Base-by-base conservation (phyloP, 2,329 filamentous ascomycete species). In the Neopestalotiopsis sp. region DNA sequence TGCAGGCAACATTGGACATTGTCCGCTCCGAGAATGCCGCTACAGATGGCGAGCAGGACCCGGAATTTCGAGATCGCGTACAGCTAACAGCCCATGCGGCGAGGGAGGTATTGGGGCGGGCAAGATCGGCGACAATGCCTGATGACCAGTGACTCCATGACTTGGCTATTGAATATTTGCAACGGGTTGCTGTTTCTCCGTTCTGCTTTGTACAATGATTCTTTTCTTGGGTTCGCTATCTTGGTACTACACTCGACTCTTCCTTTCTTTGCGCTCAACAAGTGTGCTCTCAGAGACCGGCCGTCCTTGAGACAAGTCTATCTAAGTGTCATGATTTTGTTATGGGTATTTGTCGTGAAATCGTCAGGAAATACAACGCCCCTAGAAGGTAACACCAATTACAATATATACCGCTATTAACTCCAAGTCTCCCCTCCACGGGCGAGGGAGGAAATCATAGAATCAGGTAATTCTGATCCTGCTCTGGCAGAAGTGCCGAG, bases 331-430 rank as follows among this genome's bases (percentile, higher is more conserved):
- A 10, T n/a, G 30, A 28, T 28, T 59, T 12, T 32, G 24, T 59
- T 67, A 67, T 62, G 32, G 59, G 34, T 62, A 62, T 62, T 34
- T 14, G 59, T 62, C 59, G 59, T 62, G n/a, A 4, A 62, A 30
- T 62, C 34, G 17, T 62, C 34, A 20, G 42, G 30, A 38, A 42
- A 20, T 14, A 24, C n/a, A 20, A 28, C 30, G 59, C 13, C 57
- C 24, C 57, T 14, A 17, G 30, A 20, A 30, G 24, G 30, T 32
- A 7, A 13, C 13, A 32, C 57, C 57, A 14, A 12, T 14, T 28
- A 28, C 24, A 59, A 13, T 32, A 28, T 14, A 13, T 13, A 30
- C n/a, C n/a, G n/a, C n/a, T n/a, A n/a, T 17, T 7, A n/a, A n/a
- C 9, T 7, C 34, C 34, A 38, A 38, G 34, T 38, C 34, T 7